phyloP scores from a whole-genome alignment of 2,329 filamentous ascomycete species.

The Esteya vermicola region DNA sequence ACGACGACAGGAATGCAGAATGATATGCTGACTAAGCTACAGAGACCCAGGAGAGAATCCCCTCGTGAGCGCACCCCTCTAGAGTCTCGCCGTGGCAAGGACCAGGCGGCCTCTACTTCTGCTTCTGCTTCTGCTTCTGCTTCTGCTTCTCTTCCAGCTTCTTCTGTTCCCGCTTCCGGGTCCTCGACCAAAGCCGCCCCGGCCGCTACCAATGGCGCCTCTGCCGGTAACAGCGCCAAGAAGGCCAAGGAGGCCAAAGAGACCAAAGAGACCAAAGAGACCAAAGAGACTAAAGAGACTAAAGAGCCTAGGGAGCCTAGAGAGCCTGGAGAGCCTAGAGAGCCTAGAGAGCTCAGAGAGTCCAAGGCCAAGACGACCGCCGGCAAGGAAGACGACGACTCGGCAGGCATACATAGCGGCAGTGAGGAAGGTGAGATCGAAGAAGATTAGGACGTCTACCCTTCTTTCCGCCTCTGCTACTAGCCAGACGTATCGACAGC shows the following conservation, averaged over 20 bases:
- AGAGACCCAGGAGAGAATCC: slow-evolving; percentile 44
- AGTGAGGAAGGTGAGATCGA: slow-evolving; percentile 98
- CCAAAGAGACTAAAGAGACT: no score
- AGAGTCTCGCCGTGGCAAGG: slow-evolving; percentile 33
- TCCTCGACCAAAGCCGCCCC: background rate
- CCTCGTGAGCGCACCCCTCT: slow-evolving; percentile 43
- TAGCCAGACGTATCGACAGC: no score
- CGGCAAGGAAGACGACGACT: background rate
- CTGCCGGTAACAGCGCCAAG: background rate
- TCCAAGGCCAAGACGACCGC: background rate
- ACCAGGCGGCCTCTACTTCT: background rate
- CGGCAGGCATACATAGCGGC: slow-evolving; percentile 58
- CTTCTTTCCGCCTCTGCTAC: no score
- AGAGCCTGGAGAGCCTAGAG: no score
- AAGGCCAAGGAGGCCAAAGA: no score
- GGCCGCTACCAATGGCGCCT: slow-evolving; percentile 21
- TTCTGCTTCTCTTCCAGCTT: background rate
- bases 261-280: no score
- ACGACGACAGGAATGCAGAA: no score
- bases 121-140: slow-evolving; percentile 13
- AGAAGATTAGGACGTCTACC: slow-evolving; percentile 50
- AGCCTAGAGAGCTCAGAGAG: no score
- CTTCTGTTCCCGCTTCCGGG: background rate
- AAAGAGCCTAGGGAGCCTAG: no score
- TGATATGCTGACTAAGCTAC: background rate